Evolutionary conservation across 768 basidiomycete species (phyloP).

Genomic region (Leccinellum rugosiceps): DNA sequence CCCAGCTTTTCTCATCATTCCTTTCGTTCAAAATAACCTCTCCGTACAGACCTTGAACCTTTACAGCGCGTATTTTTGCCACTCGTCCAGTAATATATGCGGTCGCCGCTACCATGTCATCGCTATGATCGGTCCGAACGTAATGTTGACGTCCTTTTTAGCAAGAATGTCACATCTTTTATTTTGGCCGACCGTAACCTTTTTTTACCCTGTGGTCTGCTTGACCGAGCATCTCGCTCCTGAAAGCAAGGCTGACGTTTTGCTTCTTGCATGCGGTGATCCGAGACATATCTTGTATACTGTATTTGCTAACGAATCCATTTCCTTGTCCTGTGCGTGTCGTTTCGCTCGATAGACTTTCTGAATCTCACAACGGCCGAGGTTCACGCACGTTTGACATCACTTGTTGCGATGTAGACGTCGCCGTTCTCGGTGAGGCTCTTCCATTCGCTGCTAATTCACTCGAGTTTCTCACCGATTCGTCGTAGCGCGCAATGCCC

Average conservation of each 20-base stretch:
- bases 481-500: conserved; percentile 24
- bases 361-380: not conserved
- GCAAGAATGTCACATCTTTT: conserved; percentile 17
- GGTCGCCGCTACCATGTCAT: not conserved
- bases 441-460: not conserved
- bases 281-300: conserved; percentile 52
- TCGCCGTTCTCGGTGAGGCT: conserved; percentile 23
- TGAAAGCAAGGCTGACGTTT: conserved; percentile 35
- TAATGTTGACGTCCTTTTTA: not conserved
- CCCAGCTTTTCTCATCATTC: not conserved
- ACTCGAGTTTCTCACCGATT: not conserved
- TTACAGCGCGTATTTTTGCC: not conserved
- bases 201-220: conserved; percentile 53
- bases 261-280: conserved; percentile 58
- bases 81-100: not conserved
- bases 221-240: conserved; percentile 46
- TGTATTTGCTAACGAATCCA: conserved; percentile 21
- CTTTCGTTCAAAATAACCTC: not conserved
- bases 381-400: conserved; percentile 20
- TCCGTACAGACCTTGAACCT: not conserved
- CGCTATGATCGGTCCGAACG: not conserved
- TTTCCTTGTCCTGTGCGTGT: conserved; percentile 7
- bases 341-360: not conserved
- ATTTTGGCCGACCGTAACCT: conserved; percentile 25
- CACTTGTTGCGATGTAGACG: conserved; percentile 31